A percentile compares a stretch with the other conserved stretches of the same genome.
Evolutionary conservation across 2,329 filamentous ascomycete species (phyloP).

Genomic region (Ascochyta pisi): DNA sequence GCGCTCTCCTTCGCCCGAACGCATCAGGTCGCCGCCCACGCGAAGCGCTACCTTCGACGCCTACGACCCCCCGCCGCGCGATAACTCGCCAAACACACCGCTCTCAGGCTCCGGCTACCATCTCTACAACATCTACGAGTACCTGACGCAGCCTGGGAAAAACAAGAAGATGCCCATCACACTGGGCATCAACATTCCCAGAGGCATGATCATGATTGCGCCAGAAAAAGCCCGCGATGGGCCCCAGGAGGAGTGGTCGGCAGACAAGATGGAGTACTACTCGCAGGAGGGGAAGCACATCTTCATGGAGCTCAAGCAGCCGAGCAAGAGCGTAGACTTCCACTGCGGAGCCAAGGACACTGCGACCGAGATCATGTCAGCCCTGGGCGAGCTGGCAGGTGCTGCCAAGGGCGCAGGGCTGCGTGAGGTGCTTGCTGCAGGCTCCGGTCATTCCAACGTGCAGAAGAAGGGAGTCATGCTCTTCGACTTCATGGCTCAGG

Average conservation of each 20-base stretch:
- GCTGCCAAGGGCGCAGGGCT: constrained; percentile 83
- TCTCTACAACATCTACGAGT: constrained; percentile 96
- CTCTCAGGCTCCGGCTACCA: constrained; percentile 81
- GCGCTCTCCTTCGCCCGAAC: constrained; percentile 48
- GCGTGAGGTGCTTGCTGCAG: constrained; percentile 84
- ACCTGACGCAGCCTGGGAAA: constrained; percentile 96
- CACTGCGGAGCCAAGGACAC: constrained; percentile 98
- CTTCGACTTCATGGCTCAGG: constrained; percentile 96
- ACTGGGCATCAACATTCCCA: constrained; percentile 88
- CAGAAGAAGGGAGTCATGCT: constrained; percentile 86
- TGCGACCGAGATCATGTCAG: constrained; percentile 87
- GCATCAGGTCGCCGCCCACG: constrained; percentile 48
- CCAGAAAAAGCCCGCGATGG: constrained; percentile 85
- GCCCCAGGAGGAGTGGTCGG: constrained; percentile 88
- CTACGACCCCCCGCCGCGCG: constrained; percentile 48
- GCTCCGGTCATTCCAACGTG: constrained; percentile 64
- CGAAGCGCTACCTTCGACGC: constrained; percentile 49
- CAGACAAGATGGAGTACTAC: constrained; percentile 95
- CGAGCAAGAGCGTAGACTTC: constrained; percentile 94
- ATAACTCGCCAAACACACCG: constrained; percentile 49
- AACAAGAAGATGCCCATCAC: constrained; percentile 99
- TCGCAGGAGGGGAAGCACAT: constrained; percentile 98
- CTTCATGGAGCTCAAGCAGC: constrained; percentile 89
- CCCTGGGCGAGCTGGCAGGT: constrained; percentile 87
- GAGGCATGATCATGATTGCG: constrained; percentile 87